Evolutionary conservation across 106 monocot genomes (phyloP), one percentile per base, ranked within the genome.

Genomic region (Dendrobium chrysotoxum): DNA sequence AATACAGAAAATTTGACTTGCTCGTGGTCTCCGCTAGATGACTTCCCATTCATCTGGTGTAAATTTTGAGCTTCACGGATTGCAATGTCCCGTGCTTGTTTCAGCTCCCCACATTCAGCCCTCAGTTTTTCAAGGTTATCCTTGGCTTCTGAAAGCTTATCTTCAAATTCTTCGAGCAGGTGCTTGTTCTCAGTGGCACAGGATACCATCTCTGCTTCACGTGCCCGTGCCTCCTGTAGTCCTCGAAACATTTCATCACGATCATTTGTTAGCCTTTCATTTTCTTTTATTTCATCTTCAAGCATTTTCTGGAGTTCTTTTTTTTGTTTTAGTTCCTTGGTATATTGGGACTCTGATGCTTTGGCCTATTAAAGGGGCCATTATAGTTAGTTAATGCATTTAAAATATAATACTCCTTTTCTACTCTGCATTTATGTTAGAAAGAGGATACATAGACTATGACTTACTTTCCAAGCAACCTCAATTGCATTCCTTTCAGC

Each of bases 1-100:
- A 95, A 90, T 54, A 87, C 86, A 2, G 78, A 82, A 70, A 95
- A 87, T 73, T 81, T 21, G 28, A 78, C 6, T 38, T 54, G 6
- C 20, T 11, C 68, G 54, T 46, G 46, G 46, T 46, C 57, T 75
- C 66, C 70, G 28, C 0, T 38, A 5, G 35, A 40, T 11, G n/a
- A 28, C 18, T 84, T 70, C 66, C 84, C 70, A 20, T 35, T 64
- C 76, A 40, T 41, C 72, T 79, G 53, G 23, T 18, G 89, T 53
- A 86, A 44, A 40, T 50, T 21, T 83, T 86, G 79, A 20, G 44
- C 85, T 88, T 88, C 85, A 75, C 42, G 81, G 28, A 85, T 28
- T 82, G 88, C 85, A 81, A 79, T 28, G 38, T 88, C 85, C 74
- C 71, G 40, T 75, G 88, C 86, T 23, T 40, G 54, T 77, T 81